phyloP scores from a whole-genome alignment of 768 basidiomycete species.

The Amanita inopinata region DNA sequence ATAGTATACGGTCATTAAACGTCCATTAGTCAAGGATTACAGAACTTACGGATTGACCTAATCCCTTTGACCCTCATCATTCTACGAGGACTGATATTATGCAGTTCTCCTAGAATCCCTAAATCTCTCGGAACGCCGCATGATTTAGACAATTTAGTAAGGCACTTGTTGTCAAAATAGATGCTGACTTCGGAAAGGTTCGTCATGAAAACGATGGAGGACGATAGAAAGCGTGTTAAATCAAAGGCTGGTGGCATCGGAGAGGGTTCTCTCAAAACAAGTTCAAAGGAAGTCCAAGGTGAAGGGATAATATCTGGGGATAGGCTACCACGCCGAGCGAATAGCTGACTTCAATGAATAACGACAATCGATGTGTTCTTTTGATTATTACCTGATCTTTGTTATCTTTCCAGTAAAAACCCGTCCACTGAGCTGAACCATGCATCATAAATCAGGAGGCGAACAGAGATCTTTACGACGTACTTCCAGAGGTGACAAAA shows the following conservation, averaged over 20 bases:
- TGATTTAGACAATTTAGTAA: constrained; percentile 58
- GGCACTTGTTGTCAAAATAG: constrained; percentile 69
- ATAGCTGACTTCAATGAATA: constrained; percentile 39
- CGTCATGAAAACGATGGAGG: constrained; percentile 90
- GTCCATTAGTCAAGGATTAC: not conserved
- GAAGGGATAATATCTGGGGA: constrained; percentile 25
- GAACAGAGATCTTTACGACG: constrained; percentile 12
- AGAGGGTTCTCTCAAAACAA: constrained; percentile 73
- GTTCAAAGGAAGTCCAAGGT: constrained; percentile 83
- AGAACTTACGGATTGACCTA: constrained; percentile 47
- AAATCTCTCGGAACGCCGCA: constrained; percentile 41
- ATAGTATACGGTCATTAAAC: too few species aligned
- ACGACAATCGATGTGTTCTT: constrained; percentile 3
- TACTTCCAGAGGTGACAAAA: constrained; percentile 74
- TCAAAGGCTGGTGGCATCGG: constrained; percentile 81
- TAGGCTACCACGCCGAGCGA: constrained; percentile 69
- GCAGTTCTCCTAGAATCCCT: constrained; percentile 47
- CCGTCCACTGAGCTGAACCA: constrained; percentile 78
- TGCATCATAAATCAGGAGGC: constrained; percentile 12
- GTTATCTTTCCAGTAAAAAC: constrained; percentile 92
- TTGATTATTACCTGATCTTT: constrained; percentile 59
- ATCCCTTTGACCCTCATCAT: constrained; percentile 65
- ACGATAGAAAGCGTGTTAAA: constrained; percentile 80
- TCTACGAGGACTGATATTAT: constrained; percentile 40
- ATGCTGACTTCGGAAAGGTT: constrained; percentile 69